Evolutionary conservation across 352 stramenopile genomes (phyloP), one percentile per base, ranked within the genome.

Genomic region (Peronospora farinosa): DNA sequence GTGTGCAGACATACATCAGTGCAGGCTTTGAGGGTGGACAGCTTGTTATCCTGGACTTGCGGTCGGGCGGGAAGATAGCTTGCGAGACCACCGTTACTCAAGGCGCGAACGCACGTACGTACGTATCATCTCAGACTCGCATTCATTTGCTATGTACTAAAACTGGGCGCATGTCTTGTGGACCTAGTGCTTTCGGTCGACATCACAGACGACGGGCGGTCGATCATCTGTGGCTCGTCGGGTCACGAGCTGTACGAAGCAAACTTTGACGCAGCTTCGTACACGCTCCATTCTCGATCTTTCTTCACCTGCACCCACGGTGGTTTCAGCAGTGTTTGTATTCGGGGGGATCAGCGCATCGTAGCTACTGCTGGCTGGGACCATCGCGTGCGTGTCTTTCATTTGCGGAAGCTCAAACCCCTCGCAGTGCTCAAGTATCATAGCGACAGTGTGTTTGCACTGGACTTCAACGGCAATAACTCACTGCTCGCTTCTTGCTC

Each of bases 341-440:
- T 88, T 55, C 75, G 82, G 5, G 38, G 39, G 1, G 82, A 92
- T 55, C 66, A 88, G 51, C 78, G 82, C 40, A 84, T 92, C 50
- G 82, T 91, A 55, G 82, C 77, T 12, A 87, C 77, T 7, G 79
- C 74, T 28, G 82, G 82, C 0, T 90, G 82, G 78, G 82, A 92
- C 46, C 71, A 89, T 63, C 61, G 73, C 30, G 67, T 84, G 12
- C 77, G 82, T 16, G 43, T 92, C 28, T 92, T 92, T 55, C 77
- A 89, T 43, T 49, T 69, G 31, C 71, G 73, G n/a, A 90, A 75
- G 51, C 65, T 85, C 38, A 82, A 88, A 53, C 77, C 74, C 11
- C 67, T 92, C 11, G 82, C 75, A 12, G 81, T 87, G 21, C 75
- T 92, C 33, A 89, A 86, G 57, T 82, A 86, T 59, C 82, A 92